phyloP scores from a whole-genome alignment of 352 stramenopile genomes.

The Lagenidium giganteum region DNA sequence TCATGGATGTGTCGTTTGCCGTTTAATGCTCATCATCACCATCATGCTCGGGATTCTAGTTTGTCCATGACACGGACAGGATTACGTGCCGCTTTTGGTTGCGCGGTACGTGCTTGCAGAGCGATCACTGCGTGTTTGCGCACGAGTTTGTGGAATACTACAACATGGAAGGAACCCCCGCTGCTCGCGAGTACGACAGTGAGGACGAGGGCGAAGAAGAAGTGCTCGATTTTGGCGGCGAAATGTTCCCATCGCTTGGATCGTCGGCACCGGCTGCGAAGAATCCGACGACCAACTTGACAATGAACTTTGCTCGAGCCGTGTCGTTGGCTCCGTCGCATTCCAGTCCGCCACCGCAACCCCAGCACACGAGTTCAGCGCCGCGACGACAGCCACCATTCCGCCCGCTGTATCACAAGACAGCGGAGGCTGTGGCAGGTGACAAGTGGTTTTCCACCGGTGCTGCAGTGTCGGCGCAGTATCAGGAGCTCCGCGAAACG shows the following conservation, averaged over 20 bases:
- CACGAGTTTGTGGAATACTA: constrained; percentile 80
- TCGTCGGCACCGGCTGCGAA: constrained; percentile 3
- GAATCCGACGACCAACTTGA: constrained; percentile 28
- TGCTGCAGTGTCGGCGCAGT: constrained; percentile 51
- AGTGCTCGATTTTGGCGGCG: no score
- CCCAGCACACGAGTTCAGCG: background rate
- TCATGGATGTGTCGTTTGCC: background rate
- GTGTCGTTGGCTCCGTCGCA: constrained; percentile 34
- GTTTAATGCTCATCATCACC: constrained; percentile 4
- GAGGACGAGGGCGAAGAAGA: constrained; percentile 67
- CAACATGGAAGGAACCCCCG: constrained; percentile 37
- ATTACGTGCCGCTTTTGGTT: constrained; percentile 87
- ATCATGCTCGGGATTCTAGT: constrained; percentile 30
- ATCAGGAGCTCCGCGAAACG: constrained; percentile 67
- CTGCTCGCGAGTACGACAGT: constrained; percentile 64
- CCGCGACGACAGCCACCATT: constrained; percentile 12
- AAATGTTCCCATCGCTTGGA: constrained; percentile 73
- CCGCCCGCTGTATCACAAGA: constrained; percentile 57
- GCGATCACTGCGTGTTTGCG: constrained; percentile 74
- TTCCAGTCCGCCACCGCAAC: background rate
- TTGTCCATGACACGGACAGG: constrained; percentile 77
- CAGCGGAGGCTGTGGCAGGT: constrained; percentile 26
- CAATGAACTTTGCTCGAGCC: constrained; percentile 77
- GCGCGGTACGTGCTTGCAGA: constrained; percentile 71
- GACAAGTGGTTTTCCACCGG: constrained; percentile 67